Evolutionary conservation across 208 protist species (phyloP), one percentile per base, ranked within the genome.

Genomic region (Trypanosoma mega): DNA sequence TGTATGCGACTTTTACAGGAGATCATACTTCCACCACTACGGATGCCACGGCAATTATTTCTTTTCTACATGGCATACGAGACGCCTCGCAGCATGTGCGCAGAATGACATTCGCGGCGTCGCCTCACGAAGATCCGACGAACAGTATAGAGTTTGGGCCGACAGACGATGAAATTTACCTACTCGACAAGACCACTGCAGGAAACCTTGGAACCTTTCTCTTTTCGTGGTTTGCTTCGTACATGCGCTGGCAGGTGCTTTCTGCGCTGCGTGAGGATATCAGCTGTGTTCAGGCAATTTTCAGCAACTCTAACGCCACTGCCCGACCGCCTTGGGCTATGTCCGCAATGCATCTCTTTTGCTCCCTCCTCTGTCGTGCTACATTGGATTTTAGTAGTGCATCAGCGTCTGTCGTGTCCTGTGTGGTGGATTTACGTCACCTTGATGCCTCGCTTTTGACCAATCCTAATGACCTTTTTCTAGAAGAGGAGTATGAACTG

Each of bases 391-490:
- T 78, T 43, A 70, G 75, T 63, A 18, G 54, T 11, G 63, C 69
- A 0, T 50, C 63, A 4, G 64, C 43, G 14, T 58, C 72, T 20
- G 24, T 65, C 20, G 44, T 72, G 14, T 16, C 34, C 20, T 11
- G 33, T 18, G 56, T 78, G 21, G 21, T 56, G 20, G 2, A 34
- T 5, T 20, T 69, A 36, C 52, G 21, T 16, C 7, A 56, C 6
- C 43, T 61, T 2, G 57, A 65, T 46, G 49, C 62, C 29, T 44
- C 48, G 34, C 18, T 57, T 18, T 18, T 46, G 16, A 78, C 77
- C n/a, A 69, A 85, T 43, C 73, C 77, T 2, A 91, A 91, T 37
- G 84, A 80, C 20, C 55, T 86, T 34, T 79, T 87, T 51, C 41
- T 91, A 16, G 80, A 91, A 57, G 76, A 70, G 52, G 72, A 74